Evolutionary conservation across 106 monocot genomes (phyloP).

Genomic region (Allium fistulosum): DNA sequence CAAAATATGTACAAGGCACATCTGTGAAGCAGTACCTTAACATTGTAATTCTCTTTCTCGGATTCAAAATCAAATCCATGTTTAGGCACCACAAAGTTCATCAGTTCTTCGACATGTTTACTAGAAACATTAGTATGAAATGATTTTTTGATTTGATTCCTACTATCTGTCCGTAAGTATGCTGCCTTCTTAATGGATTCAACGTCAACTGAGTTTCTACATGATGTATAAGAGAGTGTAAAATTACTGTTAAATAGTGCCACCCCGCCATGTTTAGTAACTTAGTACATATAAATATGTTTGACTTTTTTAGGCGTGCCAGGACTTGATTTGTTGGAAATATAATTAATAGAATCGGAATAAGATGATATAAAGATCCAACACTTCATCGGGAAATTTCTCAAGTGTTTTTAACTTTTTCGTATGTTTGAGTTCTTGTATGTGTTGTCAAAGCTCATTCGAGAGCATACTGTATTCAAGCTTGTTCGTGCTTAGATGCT

Average conservation of each 20-base stretch:
- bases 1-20: neutral
- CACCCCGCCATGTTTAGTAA: neutral
- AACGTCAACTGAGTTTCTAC: slow-evolving; percentile 14
- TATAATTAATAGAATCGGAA: too few relatives aligned
- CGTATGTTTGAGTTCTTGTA: too few relatives aligned
- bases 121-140: slow-evolving; percentile 39
- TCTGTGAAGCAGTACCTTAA: slow-evolving; percentile 23
- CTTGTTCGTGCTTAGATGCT: too few relatives aligned
- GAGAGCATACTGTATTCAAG: too few relatives aligned
- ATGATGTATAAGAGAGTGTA: neutral
- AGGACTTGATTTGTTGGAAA: too few relatives aligned
- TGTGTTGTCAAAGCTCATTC: too few relatives aligned
- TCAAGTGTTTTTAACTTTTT: too few relatives aligned
- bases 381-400: too few relatives aligned
- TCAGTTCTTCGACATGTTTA: slow-evolving; percentile 21
- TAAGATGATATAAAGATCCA: too few relatives aligned
- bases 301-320: too few relatives aligned
- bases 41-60: slow-evolving; percentile 40
- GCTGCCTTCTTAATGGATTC: slow-evolving; percentile 28
- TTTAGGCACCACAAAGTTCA: slow-evolving; percentile 13
- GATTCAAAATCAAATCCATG: slow-evolving; percentile 31
- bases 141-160: slow-evolving; percentile 17
- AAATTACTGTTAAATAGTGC: neutral
- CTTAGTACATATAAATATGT: neutral
- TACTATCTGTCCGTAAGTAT: slow-evolving; percentile 15